These are phyloP conservation scores for Hypholoma sublateritium DNA, from an alignment of 768 basidiomycete genomes.

Conservation along the genomic window DNA sequence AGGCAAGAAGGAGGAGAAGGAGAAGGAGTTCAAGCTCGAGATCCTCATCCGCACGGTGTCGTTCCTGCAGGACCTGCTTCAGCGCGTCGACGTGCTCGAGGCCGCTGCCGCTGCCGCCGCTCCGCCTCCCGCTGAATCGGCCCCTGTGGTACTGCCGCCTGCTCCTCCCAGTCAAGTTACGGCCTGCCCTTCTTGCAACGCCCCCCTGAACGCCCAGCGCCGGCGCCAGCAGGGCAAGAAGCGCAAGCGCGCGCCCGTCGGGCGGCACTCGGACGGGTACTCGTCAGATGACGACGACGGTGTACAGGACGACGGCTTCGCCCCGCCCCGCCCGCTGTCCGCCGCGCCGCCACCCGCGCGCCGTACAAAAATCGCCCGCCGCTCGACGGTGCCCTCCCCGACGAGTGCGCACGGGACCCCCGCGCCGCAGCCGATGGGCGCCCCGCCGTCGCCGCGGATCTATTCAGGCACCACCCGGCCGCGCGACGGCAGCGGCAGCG, in stretches of 20 bases:
- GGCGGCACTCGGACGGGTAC: not conserved
- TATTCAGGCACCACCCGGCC: not conserved
- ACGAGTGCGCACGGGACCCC: too few relatives aligned
- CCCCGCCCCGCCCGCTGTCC: not conserved
- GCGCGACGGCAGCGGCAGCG: not conserved
- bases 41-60: slow-evolving; percentile 81
- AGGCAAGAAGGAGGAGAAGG: slow-evolving; percentile 56
- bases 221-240: slow-evolving; percentile 14
- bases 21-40: slow-evolving; percentile 92
- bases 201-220: not conserved
- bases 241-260: slow-evolving; percentile 12
- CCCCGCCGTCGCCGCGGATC: too few relatives aligned
- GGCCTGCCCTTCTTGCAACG: not conserved
- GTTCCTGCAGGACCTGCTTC: slow-evolving; percentile 71
- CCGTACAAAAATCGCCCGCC: too few relatives aligned
- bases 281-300: slow-evolving; percentile 5
- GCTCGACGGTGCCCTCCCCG: too few relatives aligned
- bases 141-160: not conserved
- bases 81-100: slow-evolving; percentile 46
- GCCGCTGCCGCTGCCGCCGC: slow-evolving; percentile 9
- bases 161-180: not conserved
- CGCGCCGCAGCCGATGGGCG: too few relatives aligned
- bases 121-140: not conserved
- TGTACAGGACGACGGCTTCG: not conserved
- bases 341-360: not conserved